phyloP scores from a whole-genome alignment of 1,284 basidiomycete genomes.

The Schizophyllum commune region DNA sequence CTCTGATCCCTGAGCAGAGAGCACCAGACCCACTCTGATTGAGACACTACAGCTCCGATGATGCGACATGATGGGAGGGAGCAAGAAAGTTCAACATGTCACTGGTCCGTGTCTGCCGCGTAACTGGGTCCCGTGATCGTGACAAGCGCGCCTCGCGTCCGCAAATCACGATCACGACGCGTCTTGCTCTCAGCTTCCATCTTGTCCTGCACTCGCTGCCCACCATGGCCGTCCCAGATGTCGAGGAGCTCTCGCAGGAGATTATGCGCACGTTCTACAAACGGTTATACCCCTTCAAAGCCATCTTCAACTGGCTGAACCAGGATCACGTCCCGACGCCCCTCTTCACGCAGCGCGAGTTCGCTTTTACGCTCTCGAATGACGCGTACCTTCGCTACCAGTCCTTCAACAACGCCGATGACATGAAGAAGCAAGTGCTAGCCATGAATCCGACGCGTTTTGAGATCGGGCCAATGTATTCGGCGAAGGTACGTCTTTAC shows the following conservation, averaged over 20 bases:
- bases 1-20: too few relatives aligned
- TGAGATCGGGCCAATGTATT: slow-evolving; percentile 95
- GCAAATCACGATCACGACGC: too few relatives aligned
- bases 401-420: slow-evolving; percentile 80
- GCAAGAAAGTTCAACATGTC: too few relatives aligned
- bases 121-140: too few relatives aligned
- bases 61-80: too few relatives aligned
- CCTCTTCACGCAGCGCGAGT: slow-evolving; percentile 89
- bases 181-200: neutral
- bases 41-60: too few relatives aligned
- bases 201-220: neutral
- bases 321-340: slow-evolving; percentile 73
- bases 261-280: slow-evolving; percentile 88
- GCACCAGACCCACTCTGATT: too few relatives aligned
- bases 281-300: slow-evolving; percentile 90
- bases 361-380: slow-evolving; percentile 90
- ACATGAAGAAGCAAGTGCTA: slow-evolving; percentile 88
- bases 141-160: too few relatives aligned
- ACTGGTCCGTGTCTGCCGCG: too few relatives aligned
- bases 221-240: neutral
- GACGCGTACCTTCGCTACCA: slow-evolving; percentile 96
- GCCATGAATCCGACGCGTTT: slow-evolving; percentile 85
- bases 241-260: slow-evolving; percentile 20
- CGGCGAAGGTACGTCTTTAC: slow-evolving; percentile 58
- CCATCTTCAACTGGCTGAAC: slow-evolving; percentile 92